phyloP scores from a whole-genome alignment of 1,284 basidiomycete genomes.

The Irpex lacteus region DNA sequence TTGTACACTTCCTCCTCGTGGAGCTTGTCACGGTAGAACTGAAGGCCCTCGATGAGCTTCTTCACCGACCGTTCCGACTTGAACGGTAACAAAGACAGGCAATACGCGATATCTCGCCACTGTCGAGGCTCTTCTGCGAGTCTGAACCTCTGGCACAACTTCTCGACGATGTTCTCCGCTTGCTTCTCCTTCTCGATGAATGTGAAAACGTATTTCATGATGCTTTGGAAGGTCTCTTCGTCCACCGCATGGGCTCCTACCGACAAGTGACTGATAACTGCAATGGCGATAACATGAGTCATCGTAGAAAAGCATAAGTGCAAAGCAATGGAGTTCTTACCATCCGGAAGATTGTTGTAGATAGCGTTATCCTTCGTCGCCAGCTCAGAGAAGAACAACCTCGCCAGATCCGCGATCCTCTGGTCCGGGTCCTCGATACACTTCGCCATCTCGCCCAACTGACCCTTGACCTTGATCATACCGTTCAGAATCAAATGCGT shows the following conservation, averaged over 20 bases:
- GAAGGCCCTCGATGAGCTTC: constrained; percentile 92
- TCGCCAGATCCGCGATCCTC: constrained; percentile 90
- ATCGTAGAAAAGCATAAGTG: constrained; percentile 5
- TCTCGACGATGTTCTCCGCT: constrained; percentile 93
- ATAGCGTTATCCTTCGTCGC: constrained; percentile 99
- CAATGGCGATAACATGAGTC: not conserved
- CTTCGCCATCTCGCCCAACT: constrained; percentile 99
- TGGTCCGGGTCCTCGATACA: constrained; percentile 93
- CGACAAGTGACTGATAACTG: constrained; percentile 92
- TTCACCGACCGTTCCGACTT: constrained; percentile 96
- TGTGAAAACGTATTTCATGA: constrained; percentile 93
- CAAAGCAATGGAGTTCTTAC: constrained; percentile 34
- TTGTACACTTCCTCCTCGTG: constrained; percentile 85
- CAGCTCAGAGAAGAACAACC: constrained; percentile 95
- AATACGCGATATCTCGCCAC: constrained; percentile 98
- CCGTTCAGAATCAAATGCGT: constrained; percentile 97
- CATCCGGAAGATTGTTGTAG: constrained; percentile 96
- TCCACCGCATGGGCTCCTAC: constrained; percentile 93
- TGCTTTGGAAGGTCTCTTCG: constrained; percentile 89
- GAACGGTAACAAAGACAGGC: constrained; percentile 92
- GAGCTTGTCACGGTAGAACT: constrained; percentile 93
- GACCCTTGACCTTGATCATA: constrained; percentile 99
- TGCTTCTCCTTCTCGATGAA: constrained; percentile 99
- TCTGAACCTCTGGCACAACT: constrained; percentile 92
- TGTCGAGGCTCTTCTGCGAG: constrained; percentile 87